Evolutionary conservation across 768 basidiomycete species (phyloP), one percentile per base, ranked within the genome.

Genomic region (Gloeophyllum trabeum): DNA sequence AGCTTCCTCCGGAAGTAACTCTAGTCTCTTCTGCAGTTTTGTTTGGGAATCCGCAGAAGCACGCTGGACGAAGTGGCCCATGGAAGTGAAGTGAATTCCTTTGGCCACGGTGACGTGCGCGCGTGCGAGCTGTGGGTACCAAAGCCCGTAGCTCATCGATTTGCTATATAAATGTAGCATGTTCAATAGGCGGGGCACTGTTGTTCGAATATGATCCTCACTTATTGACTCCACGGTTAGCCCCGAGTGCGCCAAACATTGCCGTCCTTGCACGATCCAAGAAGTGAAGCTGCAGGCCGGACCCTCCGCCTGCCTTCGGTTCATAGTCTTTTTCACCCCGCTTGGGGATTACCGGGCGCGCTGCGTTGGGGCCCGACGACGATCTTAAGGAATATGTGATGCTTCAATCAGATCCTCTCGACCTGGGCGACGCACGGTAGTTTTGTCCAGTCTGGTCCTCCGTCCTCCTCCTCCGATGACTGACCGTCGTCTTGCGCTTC

Each of bases 261-360:
- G 94, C 96, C 39, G 71, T 64, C 42, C 94, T 65, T 36, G 89
- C 75, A 23, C 79, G 72, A 42, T 87, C 80, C 18, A 98, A 71
- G 46, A 88, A 75, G 61, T 89, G 82, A 21, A 77, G 61, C 54
- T 98, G 96, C 10, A 89, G 64, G 10, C 74, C 76, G 7, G 87
- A 81, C 4, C 82, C 85, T 6, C 65, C 66, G 18, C 69, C 65
- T 40, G 64, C 53, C 50, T 68, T 67, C 1, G 96, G 96, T 57
- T 98, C 94, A 50, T 91, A 98, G 49, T 98, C 93, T 57, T 99
- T 98, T 61, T 98, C 96, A 2, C 96, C 96, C 21, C 96, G 76
- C 59, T 88, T 93, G 4, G 96, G 96, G 40, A 99, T 93, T 4
- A 85, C 67, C 2, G 84, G 85, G 30, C 80, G 73, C 4, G 61